phyloP scores from a whole-genome alignment of 2,329 filamentous ascomycete genomes.

The Calonectria honghensis region DNA sequence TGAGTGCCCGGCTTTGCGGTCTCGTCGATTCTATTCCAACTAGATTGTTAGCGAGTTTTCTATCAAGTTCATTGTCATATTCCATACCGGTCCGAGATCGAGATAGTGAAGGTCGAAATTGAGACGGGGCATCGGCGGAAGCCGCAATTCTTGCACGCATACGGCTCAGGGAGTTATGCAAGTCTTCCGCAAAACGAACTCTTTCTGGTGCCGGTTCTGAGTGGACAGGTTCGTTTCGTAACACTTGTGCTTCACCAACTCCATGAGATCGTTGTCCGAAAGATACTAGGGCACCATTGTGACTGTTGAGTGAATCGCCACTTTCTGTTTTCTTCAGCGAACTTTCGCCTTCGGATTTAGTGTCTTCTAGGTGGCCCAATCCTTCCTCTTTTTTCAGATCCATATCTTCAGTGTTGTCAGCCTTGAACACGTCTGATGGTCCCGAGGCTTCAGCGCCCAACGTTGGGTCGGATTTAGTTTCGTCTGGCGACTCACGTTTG shows the following conservation, averaged over 20 bases:
- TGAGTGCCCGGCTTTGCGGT: neutral
- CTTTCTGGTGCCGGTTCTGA: neutral
- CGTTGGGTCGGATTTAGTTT: neutral
- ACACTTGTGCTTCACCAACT: neutral
- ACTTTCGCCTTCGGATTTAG: neutral
- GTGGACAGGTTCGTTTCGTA: neutral
- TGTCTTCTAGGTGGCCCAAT: neutral
- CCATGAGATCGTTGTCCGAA: neutral
- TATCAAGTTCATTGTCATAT: neutral
- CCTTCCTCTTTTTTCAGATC: neutral
- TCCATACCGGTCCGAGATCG: neutral
- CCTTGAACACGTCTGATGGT: neutral
- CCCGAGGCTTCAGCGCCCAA: neutral
- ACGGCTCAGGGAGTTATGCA: neutral
- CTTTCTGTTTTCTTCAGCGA: neutral
- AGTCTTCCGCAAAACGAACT: neutral
- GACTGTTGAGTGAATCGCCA: neutral
- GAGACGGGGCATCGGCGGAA: neutral
- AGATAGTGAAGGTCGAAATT: neutral
- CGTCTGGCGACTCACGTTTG: neutral
- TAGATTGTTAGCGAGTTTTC: neutral
- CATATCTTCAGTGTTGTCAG: neutral
- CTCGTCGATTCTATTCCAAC: neutral
- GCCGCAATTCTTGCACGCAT: neutral
- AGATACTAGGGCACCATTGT: neutral